Evolutionary conservation across 345 rosid species (phyloP), one percentile per base, ranked within the genome.

Genomic region (Pugionium cornutum): DNA sequence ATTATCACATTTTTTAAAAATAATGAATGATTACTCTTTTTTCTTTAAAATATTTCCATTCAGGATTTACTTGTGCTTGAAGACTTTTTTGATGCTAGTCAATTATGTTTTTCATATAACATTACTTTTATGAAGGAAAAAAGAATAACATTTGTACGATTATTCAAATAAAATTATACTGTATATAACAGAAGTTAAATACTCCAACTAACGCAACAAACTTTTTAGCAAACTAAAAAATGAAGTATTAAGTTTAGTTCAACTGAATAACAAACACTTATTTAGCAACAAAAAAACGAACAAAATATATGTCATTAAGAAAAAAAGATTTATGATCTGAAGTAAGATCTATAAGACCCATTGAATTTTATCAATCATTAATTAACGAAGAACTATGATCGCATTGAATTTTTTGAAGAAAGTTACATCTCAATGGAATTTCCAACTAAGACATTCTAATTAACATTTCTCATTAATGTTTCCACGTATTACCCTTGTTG

Each of bases 71-170:
- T 70, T 62, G 62, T 53, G 36, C 28, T 53, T 62, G 75, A 70
- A 70, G 75, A 70, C 57, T 53, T 62, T 51, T 70, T 37, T 18
- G 68, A 62, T 70, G 63, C 26, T 69, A 53, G 55, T 70, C 62
- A 70, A 62, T 53, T 53, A 70, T 62, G 68, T 57, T 67, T 6
- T n/a, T 26, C 9, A 3, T 18, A 55, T 28, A 48, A 48, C n/a
- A 30, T 31, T 33, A 2, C 26, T 36, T 40, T 18, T 18, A 18
- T 18, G 18, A 18, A 18, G 18, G 18, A 18, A 18, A 18, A 18
- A 18, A 18, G 18, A 18, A 18, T 18, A 18, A 18, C 18, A 18
- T 18, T 18, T 18, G 18, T 18, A 18, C 18, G 18, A 18, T 18
- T 18, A 18, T 18, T 18, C 18, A 18, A 18, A 18, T 18, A 18